A percentile compares a stretch with the other conserved stretches of the same genome.
Conservation (phyloP, 169 alveolate species). For the Eimeria brunetti region DNA sequence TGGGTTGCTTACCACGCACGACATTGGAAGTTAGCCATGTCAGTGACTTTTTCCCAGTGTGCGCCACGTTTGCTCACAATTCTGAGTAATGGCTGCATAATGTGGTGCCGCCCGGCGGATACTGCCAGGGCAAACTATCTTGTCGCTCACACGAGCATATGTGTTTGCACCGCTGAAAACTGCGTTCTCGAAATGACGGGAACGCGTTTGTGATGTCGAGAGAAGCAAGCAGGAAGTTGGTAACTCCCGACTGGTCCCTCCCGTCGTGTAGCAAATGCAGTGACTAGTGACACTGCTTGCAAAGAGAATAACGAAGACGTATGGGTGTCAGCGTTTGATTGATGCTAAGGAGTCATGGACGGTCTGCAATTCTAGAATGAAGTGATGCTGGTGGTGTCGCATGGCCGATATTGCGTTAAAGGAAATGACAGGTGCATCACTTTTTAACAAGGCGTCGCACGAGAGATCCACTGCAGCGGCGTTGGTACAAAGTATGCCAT, state of each 20-base stretch:
- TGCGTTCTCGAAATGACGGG: background rate
- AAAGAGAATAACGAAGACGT: background rate
- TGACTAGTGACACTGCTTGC: background rate
- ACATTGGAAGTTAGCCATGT: constrained; percentile 69
- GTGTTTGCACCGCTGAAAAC: background rate
- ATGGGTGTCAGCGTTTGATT: background rate
- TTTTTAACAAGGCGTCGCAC: background rate
- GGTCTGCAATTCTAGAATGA: background rate
- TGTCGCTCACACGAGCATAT: background rate
- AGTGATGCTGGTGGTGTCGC: background rate
- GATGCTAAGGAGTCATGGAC: background rate
- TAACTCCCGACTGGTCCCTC: no score
- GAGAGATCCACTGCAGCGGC: background rate
- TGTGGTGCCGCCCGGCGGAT: background rate
- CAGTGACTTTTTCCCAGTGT: constrained; percentile 81
- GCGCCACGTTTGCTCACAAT: constrained; percentile 77
- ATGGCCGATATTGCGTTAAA: background rate
- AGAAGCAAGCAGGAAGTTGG: background rate
- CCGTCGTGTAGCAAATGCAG: background rate
- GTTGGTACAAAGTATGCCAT: background rate
- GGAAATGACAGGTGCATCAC: background rate
- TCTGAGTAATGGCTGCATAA: constrained; percentile 4
- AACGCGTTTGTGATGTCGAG: background rate
- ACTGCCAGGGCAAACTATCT: background rate
- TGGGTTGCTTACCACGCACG: constrained; percentile 70